phyloP scores from a whole-genome alignment of 495 filamentous ascomycete species.

The Hypoxylon lienhwacheense region DNA sequence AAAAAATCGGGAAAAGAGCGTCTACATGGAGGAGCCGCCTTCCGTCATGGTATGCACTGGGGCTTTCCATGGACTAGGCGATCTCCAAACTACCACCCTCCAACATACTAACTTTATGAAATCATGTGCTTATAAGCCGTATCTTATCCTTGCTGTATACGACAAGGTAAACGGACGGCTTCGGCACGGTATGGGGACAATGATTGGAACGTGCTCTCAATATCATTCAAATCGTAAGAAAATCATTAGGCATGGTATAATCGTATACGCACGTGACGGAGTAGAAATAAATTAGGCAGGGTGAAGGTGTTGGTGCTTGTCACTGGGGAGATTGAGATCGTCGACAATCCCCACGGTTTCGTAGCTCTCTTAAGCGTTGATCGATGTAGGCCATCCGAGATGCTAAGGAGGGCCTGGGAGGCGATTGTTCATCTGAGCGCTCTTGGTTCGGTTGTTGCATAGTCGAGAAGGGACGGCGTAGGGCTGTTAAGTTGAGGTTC shows the following conservation, averaged over 20 bases:
- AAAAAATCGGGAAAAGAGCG: slow-evolving; percentile 18
- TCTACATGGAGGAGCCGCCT: slow-evolving; percentile 10
- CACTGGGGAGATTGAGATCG: slow-evolving; percentile 49
- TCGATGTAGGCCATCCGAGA: slow-evolving; percentile 56
- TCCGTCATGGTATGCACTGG: slow-evolving; percentile 2
- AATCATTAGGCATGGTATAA: slow-evolving; percentile 35
- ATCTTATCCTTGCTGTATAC: slow-evolving; percentile 5
- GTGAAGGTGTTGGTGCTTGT: slow-evolving; percentile 14
- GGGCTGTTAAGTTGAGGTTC: slow-evolving; percentile 46
- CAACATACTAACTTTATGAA: slow-evolving; percentile 14
- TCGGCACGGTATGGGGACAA: slow-evolving; percentile 9
- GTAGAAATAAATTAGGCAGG: not conserved
- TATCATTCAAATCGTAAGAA: slow-evolving; percentile 39
- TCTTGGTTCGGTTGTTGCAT: slow-evolving; percentile 42
- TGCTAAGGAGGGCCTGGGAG: slow-evolving; percentile 44
- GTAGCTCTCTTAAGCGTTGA: slow-evolving; percentile 55
- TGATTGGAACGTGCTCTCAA: slow-evolving; percentile 4
- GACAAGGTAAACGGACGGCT: not conserved
- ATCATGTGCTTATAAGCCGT: slow-evolving; percentile 9
- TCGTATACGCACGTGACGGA: slow-evolving; percentile 17
- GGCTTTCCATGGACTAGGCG: slow-evolving; percentile 20
- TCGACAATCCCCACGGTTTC: slow-evolving; percentile 39
- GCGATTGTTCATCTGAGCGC: slow-evolving; percentile 30
- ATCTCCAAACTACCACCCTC: slow-evolving; percentile 22
- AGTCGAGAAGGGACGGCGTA: slow-evolving; percentile 51